Evolutionary conservation across 768 basidiomycete species (phyloP), one percentile per base, ranked within the genome.

Genomic region (Agrocybe chaxingu): DNA sequence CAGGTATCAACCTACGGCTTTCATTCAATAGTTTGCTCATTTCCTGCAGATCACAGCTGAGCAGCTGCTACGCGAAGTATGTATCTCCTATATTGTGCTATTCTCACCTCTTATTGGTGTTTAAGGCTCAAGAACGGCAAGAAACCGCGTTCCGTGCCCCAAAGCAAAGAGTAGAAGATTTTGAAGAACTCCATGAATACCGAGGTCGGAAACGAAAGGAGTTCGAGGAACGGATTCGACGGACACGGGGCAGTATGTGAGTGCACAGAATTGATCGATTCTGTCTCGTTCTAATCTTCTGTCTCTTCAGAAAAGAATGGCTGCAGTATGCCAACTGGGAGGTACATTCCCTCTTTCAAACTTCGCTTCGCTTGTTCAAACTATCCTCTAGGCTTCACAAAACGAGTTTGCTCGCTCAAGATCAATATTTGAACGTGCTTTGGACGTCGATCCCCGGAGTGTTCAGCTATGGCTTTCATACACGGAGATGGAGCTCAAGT

Each of bases 401-500:
- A 94, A 94, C 59, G 93, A 98, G 74, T 98, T 87, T 62, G 89
- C 92, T 35, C 85, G 96, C 54, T 90, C 97, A 1, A 80, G 97
- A 24, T 98, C 95, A 6, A 87, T 99, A 34, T 99, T 91, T 57
- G 97, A 99, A 70, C 88, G 97, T 58, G 95, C 97, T 0, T 76
- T 99, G 55, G 97, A 98, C 63, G 93, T 99, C 52, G 95, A 98
- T 65, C 80, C 94, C 0, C 78, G 92, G 18, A 89, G 87, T 52
- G 78, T 92, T 34, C 92, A 93, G 60, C 76, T 98, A 54, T 99
- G 97, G 97, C 75, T 96, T 45, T 84, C 83, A 59, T 97, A 96
- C 70, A 87, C 91, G 4, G 96, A 99, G 68, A 93, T 94, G 89
- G 97, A 99, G 68, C 81, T 99, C 57, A 98, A 98, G 70, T 89